Evolutionary conservation across 2,329 filamentous ascomycete genomes (phyloP).

Genomic region (Ilyonectria destructans): DNA sequence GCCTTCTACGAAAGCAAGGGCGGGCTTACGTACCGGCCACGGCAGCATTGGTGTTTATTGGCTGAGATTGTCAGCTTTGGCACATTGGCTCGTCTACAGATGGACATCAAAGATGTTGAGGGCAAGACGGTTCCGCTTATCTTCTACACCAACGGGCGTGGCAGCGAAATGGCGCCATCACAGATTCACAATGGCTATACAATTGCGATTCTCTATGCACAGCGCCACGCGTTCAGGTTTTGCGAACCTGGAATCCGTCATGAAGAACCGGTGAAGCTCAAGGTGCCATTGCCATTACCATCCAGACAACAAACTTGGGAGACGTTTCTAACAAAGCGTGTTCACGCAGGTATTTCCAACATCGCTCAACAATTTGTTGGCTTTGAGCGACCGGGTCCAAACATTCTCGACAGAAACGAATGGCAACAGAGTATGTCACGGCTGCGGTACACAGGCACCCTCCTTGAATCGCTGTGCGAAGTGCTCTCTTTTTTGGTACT

Average conservation of each 20-base stretch:
- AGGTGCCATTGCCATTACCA: conserved; percentile 1
- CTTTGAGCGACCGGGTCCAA: conserved; percentile 34
- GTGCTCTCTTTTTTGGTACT: conserved; percentile 40
- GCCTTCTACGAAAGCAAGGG: conserved; percentile 6
- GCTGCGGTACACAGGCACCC: conserved; percentile 22
- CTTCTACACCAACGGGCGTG: conserved; percentile 20
- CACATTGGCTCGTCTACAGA: not conserved
- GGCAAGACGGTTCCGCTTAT: conserved; percentile 11
- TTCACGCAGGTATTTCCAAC: conserved; percentile 26
- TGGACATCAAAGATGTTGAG: conserved; percentile 30
- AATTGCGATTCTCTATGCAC: conserved; percentile 30
- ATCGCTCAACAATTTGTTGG: conserved; percentile 22
- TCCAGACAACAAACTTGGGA: not conserved
- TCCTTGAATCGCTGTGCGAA: conserved; percentile 25
- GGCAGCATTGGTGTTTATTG: conserved; percentile 36
- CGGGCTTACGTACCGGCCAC: not conserved
- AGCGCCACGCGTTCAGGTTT: conserved; percentile 6
- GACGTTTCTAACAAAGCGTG: not conserved
- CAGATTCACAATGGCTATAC: conserved; percentile 18
- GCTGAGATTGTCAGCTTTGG: conserved; percentile 31
- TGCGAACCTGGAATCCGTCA: conserved; percentile 12
- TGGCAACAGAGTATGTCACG: conserved; percentile 32
- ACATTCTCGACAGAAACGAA: not conserved
- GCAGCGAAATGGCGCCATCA: not conserved
- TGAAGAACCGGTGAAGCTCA: conserved; percentile 7